Percentiles rank a stretch among this genome's conserved stretches.
Evolutionary conservation across 2,329 filamentous ascomycete species (phyloP).

Genomic region (Talaromyces marneffei): DNA sequence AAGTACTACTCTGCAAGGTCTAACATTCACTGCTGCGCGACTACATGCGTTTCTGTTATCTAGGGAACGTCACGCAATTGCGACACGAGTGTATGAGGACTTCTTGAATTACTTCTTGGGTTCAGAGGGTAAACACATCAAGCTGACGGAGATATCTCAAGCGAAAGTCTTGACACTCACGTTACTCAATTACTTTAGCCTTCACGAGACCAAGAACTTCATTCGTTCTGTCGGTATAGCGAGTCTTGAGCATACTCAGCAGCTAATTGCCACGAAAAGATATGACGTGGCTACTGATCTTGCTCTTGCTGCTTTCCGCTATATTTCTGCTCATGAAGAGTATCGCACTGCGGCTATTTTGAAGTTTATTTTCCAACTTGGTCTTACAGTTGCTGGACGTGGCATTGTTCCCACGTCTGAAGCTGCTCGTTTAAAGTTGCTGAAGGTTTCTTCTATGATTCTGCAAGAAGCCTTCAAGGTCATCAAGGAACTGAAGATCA

Average conservation of each 20-base stretch:
- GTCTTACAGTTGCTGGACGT: conserved; percentile 33
- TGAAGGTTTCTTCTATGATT: conserved; percentile 37
- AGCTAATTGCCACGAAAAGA: conserved; percentile 25
- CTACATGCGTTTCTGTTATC: conserved; percentile 29
- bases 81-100: conserved; percentile 26
- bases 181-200: conserved; percentile 31
- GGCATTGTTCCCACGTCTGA: conserved; percentile 30
- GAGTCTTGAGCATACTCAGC: conserved; percentile 23
- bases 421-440: conserved; percentile 34
- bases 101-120: conserved; percentile 29
- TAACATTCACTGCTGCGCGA: conserved; percentile 31
- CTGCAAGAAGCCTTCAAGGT: conserved; percentile 38
- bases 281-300: conserved; percentile 31
- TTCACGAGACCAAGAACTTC: conserved; percentile 30
- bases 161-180: conserved; percentile 29
- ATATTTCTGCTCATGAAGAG: conserved; percentile 28
- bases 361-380: conserved; percentile 32
- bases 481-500: conserved; percentile 37
- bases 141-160: conserved; percentile 23
- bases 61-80: conserved; percentile 21
- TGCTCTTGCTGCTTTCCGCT: conserved; percentile 29
- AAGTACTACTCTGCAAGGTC: conserved; percentile 31
- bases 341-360: conserved; percentile 27
- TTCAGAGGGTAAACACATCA: conserved; percentile 28
- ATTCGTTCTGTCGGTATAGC: conserved; percentile 35